A percentile compares a stretch with the other conserved stretches of the same genome.
Evolutionary conservation across 805 yeast genomes (phyloP).

Genomic region (Teunomyces pallodes): DNA sequence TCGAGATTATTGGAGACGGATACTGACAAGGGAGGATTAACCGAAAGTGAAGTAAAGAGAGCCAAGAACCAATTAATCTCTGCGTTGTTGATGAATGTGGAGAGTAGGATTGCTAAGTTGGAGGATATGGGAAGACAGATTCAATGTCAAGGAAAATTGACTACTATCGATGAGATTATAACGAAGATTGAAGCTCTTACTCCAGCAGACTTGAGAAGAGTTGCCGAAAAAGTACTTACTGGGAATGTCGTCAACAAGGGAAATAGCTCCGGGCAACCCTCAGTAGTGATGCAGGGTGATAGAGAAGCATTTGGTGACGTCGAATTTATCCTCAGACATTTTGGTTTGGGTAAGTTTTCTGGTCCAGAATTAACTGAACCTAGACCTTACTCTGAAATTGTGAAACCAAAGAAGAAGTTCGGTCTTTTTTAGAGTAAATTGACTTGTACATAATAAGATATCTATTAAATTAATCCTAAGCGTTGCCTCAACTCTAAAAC

Average conservation of each 20-base stretch:
- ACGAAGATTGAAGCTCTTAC: slow-evolving; percentile 67
- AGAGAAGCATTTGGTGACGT: slow-evolving; percentile 86
- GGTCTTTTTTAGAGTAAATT: slow-evolving; percentile 18
- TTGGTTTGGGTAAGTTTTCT: slow-evolving; percentile 63
- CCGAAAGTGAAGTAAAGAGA: slow-evolving; percentile 71
- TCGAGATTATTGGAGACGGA: slow-evolving; percentile 33
- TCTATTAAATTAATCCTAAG: slow-evolving; percentile 16
- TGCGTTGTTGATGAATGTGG: slow-evolving; percentile 87
- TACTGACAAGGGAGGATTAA: slow-evolving; percentile 52
- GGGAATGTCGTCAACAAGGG: slow-evolving; percentile 57
- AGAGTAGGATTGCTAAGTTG: slow-evolving; percentile 86
- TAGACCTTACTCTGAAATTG: slow-evolving; percentile 10
- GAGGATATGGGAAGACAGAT: slow-evolving; percentile 96
- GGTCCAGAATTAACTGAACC: slow-evolving; percentile 17
- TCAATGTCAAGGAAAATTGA: slow-evolving; percentile 73
- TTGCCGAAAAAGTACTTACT: slow-evolving; percentile 73
- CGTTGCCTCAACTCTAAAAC: slow-evolving; percentile 53
- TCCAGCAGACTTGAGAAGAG: slow-evolving; percentile 63
- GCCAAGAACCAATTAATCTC: slow-evolving; percentile 92
- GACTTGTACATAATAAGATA: slow-evolving; percentile 1
- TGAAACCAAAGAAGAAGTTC: slow-evolving; percentile 12
- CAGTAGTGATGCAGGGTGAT: slow-evolving; percentile 86
- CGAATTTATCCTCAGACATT: slow-evolving; percentile 55
- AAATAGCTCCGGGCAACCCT: slow-evolving; percentile 57
- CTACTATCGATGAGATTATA: slow-evolving; percentile 81